These are phyloP conservation scores for Globisporangium spinosum DNA, from an alignment of 352 stramenopile species.

Conservation along the genomic window DNA sequence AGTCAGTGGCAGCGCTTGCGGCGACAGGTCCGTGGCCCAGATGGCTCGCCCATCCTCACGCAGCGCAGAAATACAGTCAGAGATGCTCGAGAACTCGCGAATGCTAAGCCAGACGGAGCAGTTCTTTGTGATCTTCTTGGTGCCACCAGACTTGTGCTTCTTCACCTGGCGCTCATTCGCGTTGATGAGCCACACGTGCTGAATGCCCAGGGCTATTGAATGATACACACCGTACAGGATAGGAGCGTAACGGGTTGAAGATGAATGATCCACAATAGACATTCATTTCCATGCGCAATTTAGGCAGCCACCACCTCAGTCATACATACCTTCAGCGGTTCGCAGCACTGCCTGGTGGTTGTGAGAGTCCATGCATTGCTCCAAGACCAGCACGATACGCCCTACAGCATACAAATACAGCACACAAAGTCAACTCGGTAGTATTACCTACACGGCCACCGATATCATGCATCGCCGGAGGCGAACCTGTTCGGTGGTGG, in stretches of 20 bases:
- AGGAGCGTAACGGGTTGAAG: constrained; percentile 20
- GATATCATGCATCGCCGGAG: background rate
- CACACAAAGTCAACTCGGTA: background rate
- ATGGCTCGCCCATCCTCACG: constrained; percentile 62
- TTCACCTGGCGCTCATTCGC: constrained; percentile 64
- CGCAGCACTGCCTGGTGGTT: constrained; percentile 90
- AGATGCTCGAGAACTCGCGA: constrained; percentile 81
- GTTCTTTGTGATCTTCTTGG: constrained; percentile 81
- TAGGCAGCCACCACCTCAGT: constrained; percentile 12
- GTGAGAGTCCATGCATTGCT: constrained; percentile 79
- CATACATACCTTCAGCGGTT: constrained; percentile 77
- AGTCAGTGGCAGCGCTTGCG: constrained; percentile 54
- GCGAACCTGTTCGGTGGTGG: constrained; percentile 41
- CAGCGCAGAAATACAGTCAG: constrained; percentile 73
- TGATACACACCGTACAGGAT: background rate
- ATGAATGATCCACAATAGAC: background rate
- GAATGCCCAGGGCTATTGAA: constrained; percentile 80
- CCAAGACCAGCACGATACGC: constrained; percentile 69
- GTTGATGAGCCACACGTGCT: constrained; percentile 87
- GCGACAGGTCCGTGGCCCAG: constrained; percentile 90
- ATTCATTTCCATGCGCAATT: background rate
- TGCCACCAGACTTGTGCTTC: constrained; percentile 49
- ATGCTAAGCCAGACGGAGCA: constrained; percentile 83
- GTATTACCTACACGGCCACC: background rate
- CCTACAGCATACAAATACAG: constrained; percentile 15